Evolutionary conservation across 306 rosid genomes (phyloP).

Genomic region (Vigna unguiculata): DNA sequence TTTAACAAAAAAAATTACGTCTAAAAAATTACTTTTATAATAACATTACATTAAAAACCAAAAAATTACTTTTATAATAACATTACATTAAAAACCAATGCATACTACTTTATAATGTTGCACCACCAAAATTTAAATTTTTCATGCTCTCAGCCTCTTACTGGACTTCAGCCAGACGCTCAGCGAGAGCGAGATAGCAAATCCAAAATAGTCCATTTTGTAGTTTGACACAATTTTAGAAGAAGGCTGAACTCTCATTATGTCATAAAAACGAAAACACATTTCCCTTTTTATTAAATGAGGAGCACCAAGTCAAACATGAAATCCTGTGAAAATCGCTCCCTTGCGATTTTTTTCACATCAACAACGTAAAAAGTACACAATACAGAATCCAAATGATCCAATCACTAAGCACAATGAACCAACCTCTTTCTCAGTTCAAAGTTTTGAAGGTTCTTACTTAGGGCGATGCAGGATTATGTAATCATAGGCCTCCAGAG

Average conservation of each 20-base stretch:
- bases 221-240: too few relatives aligned
- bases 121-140: too few relatives aligned
- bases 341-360: background rate
- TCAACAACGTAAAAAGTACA: background rate
- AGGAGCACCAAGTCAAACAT: background rate
- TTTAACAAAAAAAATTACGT: too few relatives aligned
- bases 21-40: too few relatives aligned
- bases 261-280: background rate
- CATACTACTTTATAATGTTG: too few relatives aligned
- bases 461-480: constrained; percentile 68
- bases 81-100: too few relatives aligned
- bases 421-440: constrained; percentile 42
- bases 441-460: constrained; percentile 58
- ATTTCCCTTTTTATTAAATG: background rate
- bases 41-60: too few relatives aligned
- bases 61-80: too few relatives aligned
- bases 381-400: constrained; percentile 31
- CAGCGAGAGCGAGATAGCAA: too few relatives aligned
- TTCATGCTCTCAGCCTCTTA: too few relatives aligned
- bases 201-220: too few relatives aligned
- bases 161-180: too few relatives aligned
- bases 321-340: background rate
- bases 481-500: constrained; percentile 73
- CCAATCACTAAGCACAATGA: background rate
- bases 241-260: background rate